Evolutionary conservation across 139 green algal species (phyloP).

Genomic region (Micromonas commoda): DNA sequence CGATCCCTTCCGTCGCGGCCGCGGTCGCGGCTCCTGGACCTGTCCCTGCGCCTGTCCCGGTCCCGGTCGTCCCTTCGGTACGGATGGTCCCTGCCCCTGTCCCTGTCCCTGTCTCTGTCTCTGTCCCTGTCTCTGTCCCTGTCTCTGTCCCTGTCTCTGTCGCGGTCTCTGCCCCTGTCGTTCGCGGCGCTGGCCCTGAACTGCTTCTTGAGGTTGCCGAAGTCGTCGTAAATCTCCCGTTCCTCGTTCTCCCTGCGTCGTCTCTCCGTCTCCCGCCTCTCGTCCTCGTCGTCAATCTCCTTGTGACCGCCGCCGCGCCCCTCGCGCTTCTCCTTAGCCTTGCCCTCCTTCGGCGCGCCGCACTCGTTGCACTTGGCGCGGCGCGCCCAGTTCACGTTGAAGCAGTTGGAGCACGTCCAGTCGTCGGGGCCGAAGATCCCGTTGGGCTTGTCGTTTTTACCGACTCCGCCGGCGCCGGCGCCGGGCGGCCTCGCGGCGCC

Average conservation of each 20-base stretch:
- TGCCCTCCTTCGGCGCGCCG: conserved; percentile 32
- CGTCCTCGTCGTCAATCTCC: conserved; percentile 40
- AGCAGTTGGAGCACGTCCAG: conserved; percentile 33
- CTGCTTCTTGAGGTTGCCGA: conserved; percentile 49
- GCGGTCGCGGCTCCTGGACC: neutral
- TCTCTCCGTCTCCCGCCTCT: conserved; percentile 35
- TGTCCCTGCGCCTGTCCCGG: conserved; percentile 10
- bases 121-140: conserved; percentile 9
- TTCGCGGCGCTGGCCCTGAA: conserved; percentile 16
- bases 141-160: conserved; percentile 28
- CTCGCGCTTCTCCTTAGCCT: conserved; percentile 30
- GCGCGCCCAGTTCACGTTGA: conserved; percentile 47
- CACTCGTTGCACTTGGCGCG: conserved; percentile 44
- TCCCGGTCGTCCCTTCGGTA: neutral
- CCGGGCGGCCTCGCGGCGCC: neutral
- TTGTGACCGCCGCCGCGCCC: conserved; percentile 43
- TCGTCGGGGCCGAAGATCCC: conserved; percentile 13
- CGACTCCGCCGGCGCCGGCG: neutral
- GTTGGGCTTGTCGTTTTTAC: neutral
- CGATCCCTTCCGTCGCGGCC: neutral
- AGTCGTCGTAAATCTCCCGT: conserved; percentile 43
- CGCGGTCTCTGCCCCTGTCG: conserved; percentile 5
- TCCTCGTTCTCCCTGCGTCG: conserved; percentile 41
- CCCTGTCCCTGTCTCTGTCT: conserved; percentile 17
- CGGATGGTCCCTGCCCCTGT: conserved; percentile 3